phyloP scores from a whole-genome alignment of 441 rosid genomes.

The Theobroma grandiflorum region DNA sequence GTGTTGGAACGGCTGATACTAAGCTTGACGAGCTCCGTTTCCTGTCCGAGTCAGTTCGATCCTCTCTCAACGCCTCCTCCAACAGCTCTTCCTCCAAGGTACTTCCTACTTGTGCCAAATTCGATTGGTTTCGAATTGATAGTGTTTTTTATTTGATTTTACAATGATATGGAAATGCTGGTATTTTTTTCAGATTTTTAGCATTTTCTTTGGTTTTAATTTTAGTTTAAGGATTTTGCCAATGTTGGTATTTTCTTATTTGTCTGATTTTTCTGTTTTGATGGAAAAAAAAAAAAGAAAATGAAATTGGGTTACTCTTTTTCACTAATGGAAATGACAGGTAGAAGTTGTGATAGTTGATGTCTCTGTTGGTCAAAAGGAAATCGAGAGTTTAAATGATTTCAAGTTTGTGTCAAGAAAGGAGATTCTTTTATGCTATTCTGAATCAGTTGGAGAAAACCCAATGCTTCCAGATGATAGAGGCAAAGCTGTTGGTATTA shows the following conservation, averaged over 20 bases:
- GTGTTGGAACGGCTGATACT: too few species aligned
- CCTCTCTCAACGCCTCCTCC: too few species aligned
- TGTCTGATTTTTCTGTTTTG: not conserved
- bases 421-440: conserved; percentile 56
- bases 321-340: conserved; percentile 43
- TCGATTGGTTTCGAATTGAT: too few species aligned
- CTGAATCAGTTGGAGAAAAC: conserved; percentile 33
- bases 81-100: too few species aligned
- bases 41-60: too few species aligned
- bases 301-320: conserved; percentile 12
- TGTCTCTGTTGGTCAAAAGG: conserved; percentile 65
- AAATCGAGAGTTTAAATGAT: conserved; percentile 45
- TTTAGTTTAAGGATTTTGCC: too few species aligned
- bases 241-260: not conserved
- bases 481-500: conserved; percentile 69
- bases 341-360: conserved; percentile 76
- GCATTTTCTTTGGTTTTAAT: too few species aligned
- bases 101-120: too few species aligned
- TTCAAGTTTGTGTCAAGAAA: conserved; percentile 61
- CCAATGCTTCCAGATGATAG: conserved; percentile 65
- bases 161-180: too few species aligned
- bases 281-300: not conserved
- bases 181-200: too few species aligned
- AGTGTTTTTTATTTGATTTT: too few species aligned
- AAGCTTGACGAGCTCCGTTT: too few species aligned